Percentiles rank a stretch among this genome's conserved stretches.
These are phyloP conservation scores for Diplogelasinospora grovesii DNA, from an alignment of 495 filamentous ascomycete species.

Conservation along the genomic window DNA sequence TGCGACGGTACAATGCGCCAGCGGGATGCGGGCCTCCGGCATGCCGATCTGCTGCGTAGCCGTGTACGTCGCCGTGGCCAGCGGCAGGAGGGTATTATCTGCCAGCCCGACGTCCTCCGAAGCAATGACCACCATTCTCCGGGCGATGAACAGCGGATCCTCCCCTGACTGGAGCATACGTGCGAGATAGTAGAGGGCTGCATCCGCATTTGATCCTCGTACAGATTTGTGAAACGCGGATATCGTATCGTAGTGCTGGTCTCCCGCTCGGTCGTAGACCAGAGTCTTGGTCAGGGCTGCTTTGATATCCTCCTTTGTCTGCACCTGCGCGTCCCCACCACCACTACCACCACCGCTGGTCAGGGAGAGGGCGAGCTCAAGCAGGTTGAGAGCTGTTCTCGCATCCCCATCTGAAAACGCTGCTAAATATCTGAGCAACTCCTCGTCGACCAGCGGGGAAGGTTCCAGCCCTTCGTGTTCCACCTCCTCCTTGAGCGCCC, in stretches of 20 bases:
- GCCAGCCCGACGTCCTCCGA: conserved; percentile 90
- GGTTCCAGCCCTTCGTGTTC: conserved; percentile 17
- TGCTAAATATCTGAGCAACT: conserved; percentile 73
- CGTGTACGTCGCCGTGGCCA: conserved; percentile 77
- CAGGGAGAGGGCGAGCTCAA: conserved; percentile 72
- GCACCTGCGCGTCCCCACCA: too few relatives aligned
- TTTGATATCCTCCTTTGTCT: conserved; percentile 65
- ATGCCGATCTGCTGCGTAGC: conserved; percentile 88
- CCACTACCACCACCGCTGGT: too few relatives aligned
- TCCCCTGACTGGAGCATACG: conserved; percentile 97
- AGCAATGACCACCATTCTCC: conserved; percentile 84
- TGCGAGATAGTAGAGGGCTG: conserved; percentile 84
- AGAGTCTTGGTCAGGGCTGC: conserved; percentile 77
- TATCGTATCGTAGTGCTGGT: conserved; percentile 94
- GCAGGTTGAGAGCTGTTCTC: conserved; percentile 82
- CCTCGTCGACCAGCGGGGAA: conserved; percentile 62
- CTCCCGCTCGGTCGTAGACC: conserved; percentile 89
- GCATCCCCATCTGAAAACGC: conserved; percentile 88
- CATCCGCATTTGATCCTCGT: conserved; percentile 79
- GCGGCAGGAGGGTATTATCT: conserved; percentile 74
- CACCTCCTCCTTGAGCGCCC: conserved; percentile 60
- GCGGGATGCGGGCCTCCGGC: conserved; percentile 87
- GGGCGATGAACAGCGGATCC: conserved; percentile 86
- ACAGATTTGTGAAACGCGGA: conserved; percentile 96
- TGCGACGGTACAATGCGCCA: conserved; percentile 82